Evolutionary conservation across 805 yeast species (phyloP).

Genomic region (Tetrapisispora arboricola): DNA sequence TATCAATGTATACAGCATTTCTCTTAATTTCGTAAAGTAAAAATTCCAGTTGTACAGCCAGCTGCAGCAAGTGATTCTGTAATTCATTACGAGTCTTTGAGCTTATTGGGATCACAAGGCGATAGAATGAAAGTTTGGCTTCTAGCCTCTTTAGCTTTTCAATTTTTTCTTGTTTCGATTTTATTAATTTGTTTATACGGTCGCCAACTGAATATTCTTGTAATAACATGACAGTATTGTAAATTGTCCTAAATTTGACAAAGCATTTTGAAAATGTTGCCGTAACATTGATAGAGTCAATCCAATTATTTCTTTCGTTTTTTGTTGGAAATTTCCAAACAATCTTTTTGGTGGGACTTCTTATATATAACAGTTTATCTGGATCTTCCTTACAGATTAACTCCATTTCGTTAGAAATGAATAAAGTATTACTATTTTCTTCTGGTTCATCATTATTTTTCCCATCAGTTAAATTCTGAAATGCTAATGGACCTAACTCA

Average conservation of each 20-base stretch:
- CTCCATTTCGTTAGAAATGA: not conserved
- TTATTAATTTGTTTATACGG: constrained; percentile 29
- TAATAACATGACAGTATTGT: constrained; percentile 22
- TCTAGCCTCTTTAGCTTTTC: constrained; percentile 32
- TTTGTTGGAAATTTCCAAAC: constrained; percentile 34
- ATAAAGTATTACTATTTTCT: not conserved
- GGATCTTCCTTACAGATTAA: constrained; percentile 1
- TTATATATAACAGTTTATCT: constrained; percentile 31
- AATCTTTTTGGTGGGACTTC: constrained; percentile 33
- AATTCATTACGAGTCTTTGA: constrained; percentile 43
- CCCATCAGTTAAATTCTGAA: constrained; percentile 3
- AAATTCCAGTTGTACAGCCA: constrained; percentile 48
- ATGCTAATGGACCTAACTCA: constrained; percentile 4
- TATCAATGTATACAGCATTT: constrained; percentile 32
- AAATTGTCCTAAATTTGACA: constrained; percentile 17
- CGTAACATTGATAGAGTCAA: constrained; percentile 31
- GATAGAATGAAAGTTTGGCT: constrained; percentile 31
- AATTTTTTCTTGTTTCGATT: constrained; percentile 28
- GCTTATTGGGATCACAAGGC: constrained; percentile 44
- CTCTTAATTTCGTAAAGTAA: constrained; percentile 44
- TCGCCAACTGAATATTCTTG: constrained; percentile 24
- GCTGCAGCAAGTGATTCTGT: constrained; percentile 34
- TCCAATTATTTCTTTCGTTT: constrained; percentile 51
- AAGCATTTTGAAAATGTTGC: constrained; percentile 20
- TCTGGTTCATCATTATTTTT: not conserved